phyloP scores from a whole-genome alignment of 1,139 yeast genomes.

The Tardiomyces digboiensis region DNA sequence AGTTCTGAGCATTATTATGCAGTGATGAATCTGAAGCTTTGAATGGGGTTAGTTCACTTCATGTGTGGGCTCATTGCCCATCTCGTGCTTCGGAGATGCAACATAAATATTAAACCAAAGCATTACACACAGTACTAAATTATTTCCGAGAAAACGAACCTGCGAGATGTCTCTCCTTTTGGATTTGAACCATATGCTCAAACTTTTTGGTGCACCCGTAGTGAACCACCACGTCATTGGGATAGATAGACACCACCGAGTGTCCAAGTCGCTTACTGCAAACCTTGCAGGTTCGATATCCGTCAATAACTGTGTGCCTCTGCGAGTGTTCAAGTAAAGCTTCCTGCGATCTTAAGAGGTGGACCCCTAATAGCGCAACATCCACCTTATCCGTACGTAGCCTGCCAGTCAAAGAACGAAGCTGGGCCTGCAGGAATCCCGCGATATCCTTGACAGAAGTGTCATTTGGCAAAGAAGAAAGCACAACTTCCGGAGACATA shows the following conservation, averaged over 20 bases:
- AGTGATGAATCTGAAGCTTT: too few relatives aligned
- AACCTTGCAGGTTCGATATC: slow-evolving; percentile 41
- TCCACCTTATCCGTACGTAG: slow-evolving; percentile 13
- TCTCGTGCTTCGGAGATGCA: too few relatives aligned
- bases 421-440: slow-evolving; percentile 37
- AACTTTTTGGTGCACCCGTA: slow-evolving; percentile 47
- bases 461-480: slow-evolving; percentile 42
- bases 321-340: slow-evolving; percentile 30
- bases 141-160: too few relatives aligned
- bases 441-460: slow-evolving; percentile 38
- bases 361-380: slow-evolving; percentile 1
- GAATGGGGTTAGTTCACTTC: too few relatives aligned
- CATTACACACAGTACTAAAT: too few relatives aligned
- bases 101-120: too few relatives aligned
- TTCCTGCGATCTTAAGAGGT: slow-evolving; percentile 13
- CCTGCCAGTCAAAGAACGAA: slow-evolving; percentile 30
- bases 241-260: slow-evolving; percentile 47
- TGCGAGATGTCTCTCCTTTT: slow-evolving; percentile 1
- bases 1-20: not conserved
- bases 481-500: slow-evolving; percentile 41
- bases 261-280: slow-evolving; percentile 57
- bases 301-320: slow-evolving; percentile 30
- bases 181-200: slow-evolving; percentile 10
- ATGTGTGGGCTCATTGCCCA: too few relatives aligned
- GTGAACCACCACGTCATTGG: slow-evolving; percentile 50